A percentile compares a stretch with the other conserved stretches of the same genome.
These are phyloP conservation scores for Cornus controversa DNA, from an alignment of 148 eudicot species.

Conservation along the genomic window DNA sequence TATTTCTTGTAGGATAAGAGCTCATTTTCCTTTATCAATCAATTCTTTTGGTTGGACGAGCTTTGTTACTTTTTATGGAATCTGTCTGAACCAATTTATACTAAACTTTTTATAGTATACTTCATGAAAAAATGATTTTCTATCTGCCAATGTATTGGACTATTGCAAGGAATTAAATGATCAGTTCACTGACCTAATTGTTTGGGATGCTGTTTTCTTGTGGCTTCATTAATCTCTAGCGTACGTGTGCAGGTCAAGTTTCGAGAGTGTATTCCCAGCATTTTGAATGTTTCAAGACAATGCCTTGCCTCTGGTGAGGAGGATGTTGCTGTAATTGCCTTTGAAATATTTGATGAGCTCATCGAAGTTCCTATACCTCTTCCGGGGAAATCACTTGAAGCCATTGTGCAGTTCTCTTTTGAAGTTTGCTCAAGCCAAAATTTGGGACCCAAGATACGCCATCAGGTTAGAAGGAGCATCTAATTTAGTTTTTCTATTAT, in stretches of 20 bases:
- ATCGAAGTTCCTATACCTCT: constrained; percentile 98
- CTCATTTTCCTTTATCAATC: neutral
- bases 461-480: constrained; percentile 58
- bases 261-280: constrained; percentile 90
- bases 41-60: neutral
- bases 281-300: constrained; percentile 89
- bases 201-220: neutral
- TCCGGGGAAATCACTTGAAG: constrained; percentile 88
- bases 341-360: constrained; percentile 97
- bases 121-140: neutral
- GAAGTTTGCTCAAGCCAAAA: constrained; percentile 85
- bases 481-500: neutral
- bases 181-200: neutral
- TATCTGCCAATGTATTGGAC: neutral
- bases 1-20: neutral
- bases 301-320: constrained; percentile 97
- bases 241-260: constrained; percentile 58
- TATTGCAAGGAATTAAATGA: neutral
- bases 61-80: neutral
- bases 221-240: constrained; percentile 7
- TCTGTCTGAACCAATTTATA: neutral
- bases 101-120: neutral
- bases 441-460: constrained; percentile 79
- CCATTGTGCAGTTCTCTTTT: constrained; percentile 95
- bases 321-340: constrained; percentile 92